A percentile compares a stretch with the other conserved stretches of the same genome.
Evolutionary conservation across 2,329 filamentous ascomycete species (phyloP).

Genomic region (Teratosphaeria viscida): DNA sequence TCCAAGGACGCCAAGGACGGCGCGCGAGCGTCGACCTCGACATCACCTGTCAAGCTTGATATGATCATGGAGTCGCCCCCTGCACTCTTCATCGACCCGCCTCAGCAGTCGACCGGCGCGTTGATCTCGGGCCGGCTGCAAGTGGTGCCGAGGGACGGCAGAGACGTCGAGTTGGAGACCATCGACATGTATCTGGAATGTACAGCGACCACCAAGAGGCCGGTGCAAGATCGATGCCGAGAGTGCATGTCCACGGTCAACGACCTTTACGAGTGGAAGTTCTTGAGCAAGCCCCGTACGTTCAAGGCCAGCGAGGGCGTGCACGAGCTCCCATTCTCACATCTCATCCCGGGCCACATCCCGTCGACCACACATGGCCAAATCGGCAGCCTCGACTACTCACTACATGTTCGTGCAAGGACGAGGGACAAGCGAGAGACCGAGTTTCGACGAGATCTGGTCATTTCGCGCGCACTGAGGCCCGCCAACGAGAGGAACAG

Average conservation of each 20-base stretch:
- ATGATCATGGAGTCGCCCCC: conserved; percentile 75
- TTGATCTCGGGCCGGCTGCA: conserved; percentile 75
- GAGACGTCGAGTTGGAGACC: conserved; percentile 54
- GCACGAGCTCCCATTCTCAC: conserved; percentile 81
- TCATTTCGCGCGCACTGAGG: conserved; percentile 69
- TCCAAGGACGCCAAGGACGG: conserved; percentile 15
- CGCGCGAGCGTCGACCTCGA: conserved; percentile 7
- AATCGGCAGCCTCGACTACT: conserved; percentile 66
- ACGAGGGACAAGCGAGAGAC: conserved; percentile 52
- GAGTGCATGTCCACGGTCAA: conserved; percentile 64
- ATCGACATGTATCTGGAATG: conserved; percentile 64
- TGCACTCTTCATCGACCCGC: conserved; percentile 68
- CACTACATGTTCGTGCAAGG: conserved; percentile 58
- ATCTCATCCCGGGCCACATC: conserved; percentile 74
- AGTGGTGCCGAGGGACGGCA: conserved; percentile 55
- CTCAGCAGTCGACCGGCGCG: conserved; percentile 68
- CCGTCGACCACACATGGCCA: conserved; percentile 70
- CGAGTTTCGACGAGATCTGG: conserved; percentile 56
- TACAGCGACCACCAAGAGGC: conserved; percentile 66
- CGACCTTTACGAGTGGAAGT: conserved; percentile 68
- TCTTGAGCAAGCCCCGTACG: conserved; percentile 47
- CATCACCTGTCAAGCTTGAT: conserved; percentile 42
- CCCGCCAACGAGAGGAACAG: conserved; percentile 76
- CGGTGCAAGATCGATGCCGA: conserved; percentile 66
- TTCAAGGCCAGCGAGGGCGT: conserved; percentile 41